Conservation (phyloP, 768 basidiomycete species). For the Leccinum longicurvipes region DNA sequence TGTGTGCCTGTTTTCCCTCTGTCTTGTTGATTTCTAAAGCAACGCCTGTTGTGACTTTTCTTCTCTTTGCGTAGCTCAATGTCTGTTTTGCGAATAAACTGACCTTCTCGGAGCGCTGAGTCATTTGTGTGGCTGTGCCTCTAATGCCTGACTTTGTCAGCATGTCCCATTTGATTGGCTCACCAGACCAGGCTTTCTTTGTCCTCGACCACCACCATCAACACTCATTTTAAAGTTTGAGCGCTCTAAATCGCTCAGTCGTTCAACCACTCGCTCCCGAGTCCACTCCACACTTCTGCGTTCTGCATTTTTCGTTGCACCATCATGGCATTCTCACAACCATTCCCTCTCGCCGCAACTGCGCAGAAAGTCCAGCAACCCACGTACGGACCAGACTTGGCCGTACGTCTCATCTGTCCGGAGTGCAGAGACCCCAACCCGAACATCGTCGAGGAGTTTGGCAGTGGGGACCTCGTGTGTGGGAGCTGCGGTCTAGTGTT, state of each 20-base stretch:
- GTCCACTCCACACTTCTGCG: conserved; percentile 14
- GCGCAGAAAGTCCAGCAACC: conserved; percentile 51
- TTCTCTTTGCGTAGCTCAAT: conserved; percentile 15
- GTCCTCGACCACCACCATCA: conserved; percentile 24
- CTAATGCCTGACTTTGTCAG: too few species aligned
- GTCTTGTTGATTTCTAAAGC: conserved; percentile 11
- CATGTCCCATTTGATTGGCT: conserved; percentile 13
- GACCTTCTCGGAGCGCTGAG: too few species aligned
- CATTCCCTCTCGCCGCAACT: conserved; percentile 69
- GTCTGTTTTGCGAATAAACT: too few species aligned
- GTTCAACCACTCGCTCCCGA: conserved; percentile 17
- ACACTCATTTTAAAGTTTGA: conserved; percentile 19
- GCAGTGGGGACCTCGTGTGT: conserved; percentile 96
- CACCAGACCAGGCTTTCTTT: conserved; percentile 5
- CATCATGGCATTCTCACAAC: conserved; percentile 67
- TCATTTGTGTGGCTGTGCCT: too few species aligned
- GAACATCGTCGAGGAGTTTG: conserved; percentile 96
- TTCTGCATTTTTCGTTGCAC: too few species aligned
- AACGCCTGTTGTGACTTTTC: conserved; percentile 1
- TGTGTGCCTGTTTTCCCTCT: background rate
- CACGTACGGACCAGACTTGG: conserved; percentile 76
- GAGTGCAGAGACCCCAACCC: conserved; percentile 94
- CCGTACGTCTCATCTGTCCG: conserved; percentile 89
- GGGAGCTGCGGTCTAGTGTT: conserved; percentile 90
- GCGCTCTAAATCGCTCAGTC: conserved; percentile 11